Conservation (phyloP, 768 basidiomycete species). For the Mycena alexandri region DNA sequence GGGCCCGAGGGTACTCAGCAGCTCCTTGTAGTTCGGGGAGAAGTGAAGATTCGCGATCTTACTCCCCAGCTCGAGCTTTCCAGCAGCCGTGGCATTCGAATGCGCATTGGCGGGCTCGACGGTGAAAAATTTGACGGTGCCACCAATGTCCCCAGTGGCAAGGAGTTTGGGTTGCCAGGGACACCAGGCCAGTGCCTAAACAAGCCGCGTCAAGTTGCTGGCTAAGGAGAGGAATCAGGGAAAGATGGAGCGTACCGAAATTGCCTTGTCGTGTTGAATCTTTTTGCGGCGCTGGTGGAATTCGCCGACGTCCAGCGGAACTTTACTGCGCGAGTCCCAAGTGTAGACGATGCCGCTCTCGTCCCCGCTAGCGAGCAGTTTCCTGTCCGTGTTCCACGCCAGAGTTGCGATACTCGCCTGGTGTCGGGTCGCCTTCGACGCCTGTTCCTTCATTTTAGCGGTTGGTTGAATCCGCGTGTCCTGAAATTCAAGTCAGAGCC, state of each 20-base stretch:
- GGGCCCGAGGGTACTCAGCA: conserved; percentile 82
- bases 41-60: conserved; percentile 80
- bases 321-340: conserved; percentile 74
- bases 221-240: neutral
- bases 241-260: conserved; percentile 56
- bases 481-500: no score
- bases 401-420: conserved; percentile 74
- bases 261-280: conserved; percentile 74
- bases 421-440: conserved; percentile 76
- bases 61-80: conserved; percentile 62
- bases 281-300: conserved; percentile 71
- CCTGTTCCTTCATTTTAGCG: conserved; percentile 69
- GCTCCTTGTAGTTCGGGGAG: conserved; percentile 85
- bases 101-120: conserved; percentile 58
- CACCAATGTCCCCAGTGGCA: conserved; percentile 77
- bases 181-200: conserved; percentile 87
- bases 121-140: conserved; percentile 69
- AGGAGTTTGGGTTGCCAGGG: conserved; percentile 87
- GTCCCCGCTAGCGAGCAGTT: conserved; percentile 81
- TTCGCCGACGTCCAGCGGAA: conserved; percentile 68
- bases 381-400: conserved; percentile 76
- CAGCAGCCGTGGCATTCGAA: conserved; percentile 58
- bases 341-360: conserved; percentile 80
- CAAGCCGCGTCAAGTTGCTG: conserved; percentile 3
- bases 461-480: conserved; percentile 70